Percentiles rank a stretch among this genome's conserved stretches.
Evolutionary conservation across 371 early-diverging fungal species (phyloP).

Genomic region (Lichtheimia ornata): DNA sequence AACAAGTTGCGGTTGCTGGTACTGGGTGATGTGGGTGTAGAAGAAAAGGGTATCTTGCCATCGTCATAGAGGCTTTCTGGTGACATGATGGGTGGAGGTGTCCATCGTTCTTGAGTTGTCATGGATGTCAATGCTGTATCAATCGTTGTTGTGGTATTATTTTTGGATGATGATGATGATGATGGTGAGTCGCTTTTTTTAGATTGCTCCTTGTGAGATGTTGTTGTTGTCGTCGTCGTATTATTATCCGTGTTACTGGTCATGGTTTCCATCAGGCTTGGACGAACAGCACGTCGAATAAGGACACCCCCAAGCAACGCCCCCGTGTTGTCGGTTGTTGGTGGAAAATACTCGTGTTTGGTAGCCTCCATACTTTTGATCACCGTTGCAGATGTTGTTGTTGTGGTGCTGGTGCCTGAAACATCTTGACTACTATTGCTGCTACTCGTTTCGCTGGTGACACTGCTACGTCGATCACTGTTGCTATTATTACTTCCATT

Average conservation of each 20-base stretch:
- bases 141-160: background rate
- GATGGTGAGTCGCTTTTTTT: conserved; percentile 1
- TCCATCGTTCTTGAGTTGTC: conserved; percentile 9
- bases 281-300: conserved; percentile 27
- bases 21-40: background rate
- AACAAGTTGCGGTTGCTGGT: conserved; percentile 1
- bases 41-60: background rate
- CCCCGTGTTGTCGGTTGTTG: conserved; percentile 14
- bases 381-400: background rate
- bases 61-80: conserved; percentile 1
- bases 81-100: conserved; percentile 14
- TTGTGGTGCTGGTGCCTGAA: background rate
- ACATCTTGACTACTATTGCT: background rate
- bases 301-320: conserved; percentile 24
- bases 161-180: background rate
- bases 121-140: background rate
- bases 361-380: background rate
- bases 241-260: background rate
- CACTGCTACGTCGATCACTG: conserved; percentile 10
- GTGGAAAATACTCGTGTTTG: background rate
- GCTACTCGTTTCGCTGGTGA: background rate
- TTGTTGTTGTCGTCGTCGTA: no score
- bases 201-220: conserved; percentile 2
- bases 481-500: conserved; percentile 5
- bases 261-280: conserved; percentile 6